Evolutionary conservation across 805 yeast species (phyloP).

Genomic region (Debaryomyces prosopidis): DNA sequence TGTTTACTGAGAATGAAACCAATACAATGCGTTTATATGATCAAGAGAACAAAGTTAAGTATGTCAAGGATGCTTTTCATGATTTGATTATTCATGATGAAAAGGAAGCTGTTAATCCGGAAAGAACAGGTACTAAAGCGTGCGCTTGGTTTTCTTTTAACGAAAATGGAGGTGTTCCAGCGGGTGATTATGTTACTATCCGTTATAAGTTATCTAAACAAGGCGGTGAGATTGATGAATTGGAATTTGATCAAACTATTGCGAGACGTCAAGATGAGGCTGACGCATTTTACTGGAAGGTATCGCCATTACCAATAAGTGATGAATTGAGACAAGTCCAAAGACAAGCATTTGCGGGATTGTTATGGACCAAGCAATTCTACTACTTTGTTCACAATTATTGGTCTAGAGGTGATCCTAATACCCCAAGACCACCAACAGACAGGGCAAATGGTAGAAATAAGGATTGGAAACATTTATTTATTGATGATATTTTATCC

Average conservation of each 20-base stretch:
- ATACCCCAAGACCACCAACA: slow-evolving; percentile 69
- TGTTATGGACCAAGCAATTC: slow-evolving; percentile 91
- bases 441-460: slow-evolving; percentile 87
- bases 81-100: slow-evolving; percentile 69
- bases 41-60: slow-evolving; percentile 55
- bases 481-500: slow-evolving; percentile 82
- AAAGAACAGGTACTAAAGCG: slow-evolving; percentile 73
- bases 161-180: slow-evolving; percentile 73
- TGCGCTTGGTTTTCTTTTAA: slow-evolving; percentile 84
- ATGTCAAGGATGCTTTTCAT: slow-evolving; percentile 89
- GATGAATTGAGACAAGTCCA: slow-evolving; percentile 80
- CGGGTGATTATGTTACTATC: slow-evolving; percentile 84
- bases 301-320: slow-evolving; percentile 80
- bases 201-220: slow-evolving; percentile 66
- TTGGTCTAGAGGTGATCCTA: slow-evolving; percentile 87
- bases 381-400: slow-evolving; percentile 82
- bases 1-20: slow-evolving; percentile 90
- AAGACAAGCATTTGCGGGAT: slow-evolving; percentile 92
- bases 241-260: slow-evolving; percentile 67
- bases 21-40: slow-evolving; percentile 68
- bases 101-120: slow-evolving; percentile 67
- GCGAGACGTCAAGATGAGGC: slow-evolving; percentile 81
- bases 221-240: slow-evolving; percentile 61
- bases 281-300: slow-evolving; percentile 87
- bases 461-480: slow-evolving; percentile 84